A percentile compares a stretch with the other conserved stretches of the same genome.
phyloP scores from a whole-genome alignment of 1,139 yeast genomes.

The Debaryomycetaceae sp. region DNA sequence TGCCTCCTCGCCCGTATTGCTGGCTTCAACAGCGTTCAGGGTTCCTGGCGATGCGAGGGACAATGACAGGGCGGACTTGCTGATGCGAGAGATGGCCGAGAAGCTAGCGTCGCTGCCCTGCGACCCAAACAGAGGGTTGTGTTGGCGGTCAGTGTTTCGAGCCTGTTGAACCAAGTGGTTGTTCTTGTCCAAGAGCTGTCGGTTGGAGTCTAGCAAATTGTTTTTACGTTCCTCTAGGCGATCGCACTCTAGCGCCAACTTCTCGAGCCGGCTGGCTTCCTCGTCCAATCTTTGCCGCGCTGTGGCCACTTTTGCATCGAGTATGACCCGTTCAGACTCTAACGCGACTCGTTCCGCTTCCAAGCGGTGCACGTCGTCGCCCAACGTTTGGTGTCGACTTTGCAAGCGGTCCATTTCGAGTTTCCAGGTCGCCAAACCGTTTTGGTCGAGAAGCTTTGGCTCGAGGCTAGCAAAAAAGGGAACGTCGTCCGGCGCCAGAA shows the following conservation, averaged over 20 bases:
- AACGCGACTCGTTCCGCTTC: conserved; percentile 17
- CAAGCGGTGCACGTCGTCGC: conserved; percentile 20
- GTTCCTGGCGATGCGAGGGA: not conserved
- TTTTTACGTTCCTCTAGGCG: conserved; percentile 18
- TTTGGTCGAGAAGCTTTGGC: conserved; percentile 8
- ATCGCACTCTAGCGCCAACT: conserved; percentile 17
- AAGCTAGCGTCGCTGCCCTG: not conserved
- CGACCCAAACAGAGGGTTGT: not conserved
- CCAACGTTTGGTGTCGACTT: conserved; percentile 13
- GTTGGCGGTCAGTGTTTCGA: not conserved
- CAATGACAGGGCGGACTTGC: not conserved
- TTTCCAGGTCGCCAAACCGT: conserved; percentile 26
- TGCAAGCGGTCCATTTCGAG: conserved; percentile 34
- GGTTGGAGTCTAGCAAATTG: conserved; percentile 15
- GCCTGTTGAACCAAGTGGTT: not conserved
- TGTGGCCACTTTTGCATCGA: conserved; percentile 17
- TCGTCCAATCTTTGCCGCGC: conserved; percentile 3
- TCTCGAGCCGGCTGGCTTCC: conserved; percentile 13
- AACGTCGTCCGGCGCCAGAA: conserved; percentile 31
- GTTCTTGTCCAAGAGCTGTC: conserved; percentile 1
- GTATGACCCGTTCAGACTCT: conserved; percentile 16
- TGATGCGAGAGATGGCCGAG: not conserved
- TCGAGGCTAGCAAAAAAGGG: conserved; percentile 13
- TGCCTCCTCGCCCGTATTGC: not conserved
- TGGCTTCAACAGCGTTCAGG: not conserved